Conservation (phyloP, 495 filamentous ascomycete genomes). For the Tuber brumale region DNA sequence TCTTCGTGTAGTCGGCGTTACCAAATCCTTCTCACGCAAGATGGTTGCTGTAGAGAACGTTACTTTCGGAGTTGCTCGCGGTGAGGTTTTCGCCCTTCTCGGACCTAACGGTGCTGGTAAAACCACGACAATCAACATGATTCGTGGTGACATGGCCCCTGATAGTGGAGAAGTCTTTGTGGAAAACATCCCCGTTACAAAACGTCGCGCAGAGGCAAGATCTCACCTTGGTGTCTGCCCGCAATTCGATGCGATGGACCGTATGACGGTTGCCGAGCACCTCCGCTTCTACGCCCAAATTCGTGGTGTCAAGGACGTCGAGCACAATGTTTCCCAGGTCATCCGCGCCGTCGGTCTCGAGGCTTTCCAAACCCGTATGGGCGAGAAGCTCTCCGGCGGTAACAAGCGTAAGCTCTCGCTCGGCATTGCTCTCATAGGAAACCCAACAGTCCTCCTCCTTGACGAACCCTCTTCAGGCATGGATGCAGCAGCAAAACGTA, state of each 20-base stretch:
- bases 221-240: slow-evolving; percentile 71
- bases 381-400: slow-evolving; percentile 61
- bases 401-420: slow-evolving; percentile 68
- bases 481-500: slow-evolving; percentile 64
- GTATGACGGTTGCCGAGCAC: slow-evolving; percentile 66
- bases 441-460: slow-evolving; percentile 64
- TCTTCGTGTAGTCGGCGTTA: slow-evolving; percentile 66
- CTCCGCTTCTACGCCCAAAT: slow-evolving; percentile 67
- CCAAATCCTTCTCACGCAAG: slow-evolving; percentile 62
- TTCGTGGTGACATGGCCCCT: slow-evolving; percentile 75
- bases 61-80: slow-evolving; percentile 67
- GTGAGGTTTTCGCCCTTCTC: slow-evolving; percentile 76
- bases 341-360: slow-evolving; percentile 56
- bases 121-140: slow-evolving; percentile 72
- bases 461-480: slow-evolving; percentile 66
- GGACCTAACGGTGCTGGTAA: slow-evolving; percentile 89
- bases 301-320: slow-evolving; percentile 57
- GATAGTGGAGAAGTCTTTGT: slow-evolving; percentile 64
- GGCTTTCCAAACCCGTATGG: slow-evolving; percentile 56
- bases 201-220: slow-evolving; percentile 59
- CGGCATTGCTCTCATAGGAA: slow-evolving; percentile 71
- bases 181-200: slow-evolving; percentile 62
- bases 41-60: slow-evolving; percentile 71
- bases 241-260: slow-evolving; percentile 61
- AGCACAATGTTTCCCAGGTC: slow-evolving; percentile 57